Evolutionary conservation across 2,329 filamentous ascomycete species (phyloP).

Genomic region (Microcyclosporella mali): DNA sequence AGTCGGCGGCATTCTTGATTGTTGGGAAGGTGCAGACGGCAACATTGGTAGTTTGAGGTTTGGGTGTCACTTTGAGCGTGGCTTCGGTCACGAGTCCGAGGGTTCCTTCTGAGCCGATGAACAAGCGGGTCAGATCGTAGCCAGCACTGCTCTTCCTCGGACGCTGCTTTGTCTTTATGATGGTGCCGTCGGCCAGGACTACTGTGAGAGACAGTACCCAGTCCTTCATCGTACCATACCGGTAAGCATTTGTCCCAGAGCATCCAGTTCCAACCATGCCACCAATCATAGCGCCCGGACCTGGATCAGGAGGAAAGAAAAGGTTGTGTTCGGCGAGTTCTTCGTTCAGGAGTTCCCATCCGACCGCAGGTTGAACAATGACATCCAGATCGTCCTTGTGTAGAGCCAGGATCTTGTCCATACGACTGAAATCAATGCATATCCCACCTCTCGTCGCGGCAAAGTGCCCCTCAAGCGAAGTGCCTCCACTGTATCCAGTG

Average conservation of each 20-base stretch:
- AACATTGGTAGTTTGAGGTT: conserved; percentile 71
- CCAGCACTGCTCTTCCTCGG: conserved; percentile 86
- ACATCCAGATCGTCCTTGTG: conserved; percentile 63
- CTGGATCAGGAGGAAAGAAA: conserved; percentile 89
- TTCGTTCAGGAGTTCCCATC: conserved; percentile 83
- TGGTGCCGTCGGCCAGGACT: conserved; percentile 80
- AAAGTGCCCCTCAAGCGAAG: conserved; percentile 84
- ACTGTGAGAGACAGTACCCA: conserved; percentile 86
- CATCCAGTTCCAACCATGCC: conserved; percentile 78
- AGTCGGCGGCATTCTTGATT: conserved; percentile 68
- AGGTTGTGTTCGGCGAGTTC: conserved; percentile 63
- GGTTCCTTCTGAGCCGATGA: conserved; percentile 87
- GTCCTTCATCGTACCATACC: conserved; percentile 91
- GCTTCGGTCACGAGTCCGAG: conserved; percentile 88
- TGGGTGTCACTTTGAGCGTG: conserved; percentile 76
- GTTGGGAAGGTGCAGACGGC: conserved; percentile 63
- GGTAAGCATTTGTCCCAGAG: conserved; percentile 79
- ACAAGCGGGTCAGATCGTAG: conserved; percentile 83
- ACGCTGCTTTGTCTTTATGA: conserved; percentile 82
- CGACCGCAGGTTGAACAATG: conserved; percentile 60
- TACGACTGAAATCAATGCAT: conserved; percentile 77
- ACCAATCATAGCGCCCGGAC: conserved; percentile 86
- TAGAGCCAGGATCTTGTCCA: conserved; percentile 72
- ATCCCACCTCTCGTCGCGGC: conserved; percentile 75
- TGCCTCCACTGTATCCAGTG: conserved; percentile 80